Evolutionary conservation across 2,329 filamentous ascomycete genomes (phyloP).

Genomic region (Talaromyces sp.): DNA sequence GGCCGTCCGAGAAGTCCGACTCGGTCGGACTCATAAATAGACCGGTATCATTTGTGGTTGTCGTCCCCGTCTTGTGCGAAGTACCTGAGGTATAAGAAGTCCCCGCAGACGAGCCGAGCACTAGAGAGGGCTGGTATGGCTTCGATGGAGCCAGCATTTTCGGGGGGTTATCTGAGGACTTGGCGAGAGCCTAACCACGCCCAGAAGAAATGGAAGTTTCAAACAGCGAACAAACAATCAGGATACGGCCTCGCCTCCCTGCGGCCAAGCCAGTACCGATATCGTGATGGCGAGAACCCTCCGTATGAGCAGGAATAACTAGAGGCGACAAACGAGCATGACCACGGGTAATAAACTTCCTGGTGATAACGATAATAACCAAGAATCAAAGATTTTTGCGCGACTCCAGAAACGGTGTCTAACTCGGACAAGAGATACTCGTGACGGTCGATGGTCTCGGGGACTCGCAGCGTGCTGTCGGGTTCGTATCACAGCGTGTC

Average conservation of each 20-base stretch:
- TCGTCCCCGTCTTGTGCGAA: conserved; percentile 23
- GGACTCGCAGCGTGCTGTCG: not conserved
- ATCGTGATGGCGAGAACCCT: not conserved
- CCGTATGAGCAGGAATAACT: not conserved
- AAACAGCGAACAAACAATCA: not conserved
- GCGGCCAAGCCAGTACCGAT: not conserved
- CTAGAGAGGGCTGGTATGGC: conserved; percentile 30
- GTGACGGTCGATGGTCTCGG: not conserved
- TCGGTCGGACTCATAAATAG: conserved; percentile 77
- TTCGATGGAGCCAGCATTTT: conserved; percentile 42
- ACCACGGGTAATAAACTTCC: not conserved
- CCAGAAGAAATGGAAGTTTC: not conserved
- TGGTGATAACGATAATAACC: not conserved
- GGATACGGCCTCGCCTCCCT: not conserved
- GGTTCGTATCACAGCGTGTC: not conserved
- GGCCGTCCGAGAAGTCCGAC: conserved; percentile 79
- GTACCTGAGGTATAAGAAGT: conserved; percentile 26
- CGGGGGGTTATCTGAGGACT: not conserved
- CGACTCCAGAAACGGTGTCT: not conserved
- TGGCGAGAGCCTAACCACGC: not conserved
- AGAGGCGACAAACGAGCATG: conserved; percentile 1
- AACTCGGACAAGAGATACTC: not conserved
- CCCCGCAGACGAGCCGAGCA: conserved; percentile 28
- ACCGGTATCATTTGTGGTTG: conserved; percentile 29
- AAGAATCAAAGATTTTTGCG: not conserved